A percentile compares a stretch with the other conserved stretches of the same genome.
These are phyloP conservation scores for Prosopis cineraria DNA, from an alignment of 306 rosid genomes.

Conservation along the genomic window DNA sequence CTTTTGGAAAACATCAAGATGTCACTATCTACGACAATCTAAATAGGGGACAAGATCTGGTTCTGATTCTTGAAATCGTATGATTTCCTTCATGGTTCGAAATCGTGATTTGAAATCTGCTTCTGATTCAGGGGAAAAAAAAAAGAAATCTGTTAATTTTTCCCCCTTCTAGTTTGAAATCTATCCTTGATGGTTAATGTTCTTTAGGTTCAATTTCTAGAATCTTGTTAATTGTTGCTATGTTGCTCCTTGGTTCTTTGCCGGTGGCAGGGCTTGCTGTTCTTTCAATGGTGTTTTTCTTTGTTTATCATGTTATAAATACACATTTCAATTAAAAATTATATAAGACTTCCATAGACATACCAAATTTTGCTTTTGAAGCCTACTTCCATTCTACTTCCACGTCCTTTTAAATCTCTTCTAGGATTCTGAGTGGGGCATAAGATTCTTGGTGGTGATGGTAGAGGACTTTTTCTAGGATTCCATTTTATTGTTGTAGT, in stretches of 20 bases:
- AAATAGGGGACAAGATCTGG: not conserved
- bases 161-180: not conserved
- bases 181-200: not conserved
- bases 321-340: not conserved
- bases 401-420: not conserved
- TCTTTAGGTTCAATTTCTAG: not conserved
- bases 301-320: not conserved
- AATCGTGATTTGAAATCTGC: not conserved
- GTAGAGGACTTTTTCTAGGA: constrained; percentile 3
- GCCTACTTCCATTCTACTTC: not conserved
- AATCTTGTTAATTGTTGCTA: not conserved
- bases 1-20: not conserved
- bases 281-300: not conserved
- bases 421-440: not conserved
- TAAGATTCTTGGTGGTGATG: not conserved
- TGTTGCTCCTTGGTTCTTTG: not conserved
- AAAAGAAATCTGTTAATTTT: not conserved
- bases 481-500: not conserved
- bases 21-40: not conserved
- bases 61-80: not conserved
- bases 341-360: not conserved
- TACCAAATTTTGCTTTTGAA: not conserved
- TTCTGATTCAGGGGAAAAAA: not conserved
- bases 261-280: not conserved
- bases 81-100: not conserved